Base-by-base conservation (phyloP, 2,329 filamentous ascomycete genomes). In the Lasiodiplodia sp. region DNA sequence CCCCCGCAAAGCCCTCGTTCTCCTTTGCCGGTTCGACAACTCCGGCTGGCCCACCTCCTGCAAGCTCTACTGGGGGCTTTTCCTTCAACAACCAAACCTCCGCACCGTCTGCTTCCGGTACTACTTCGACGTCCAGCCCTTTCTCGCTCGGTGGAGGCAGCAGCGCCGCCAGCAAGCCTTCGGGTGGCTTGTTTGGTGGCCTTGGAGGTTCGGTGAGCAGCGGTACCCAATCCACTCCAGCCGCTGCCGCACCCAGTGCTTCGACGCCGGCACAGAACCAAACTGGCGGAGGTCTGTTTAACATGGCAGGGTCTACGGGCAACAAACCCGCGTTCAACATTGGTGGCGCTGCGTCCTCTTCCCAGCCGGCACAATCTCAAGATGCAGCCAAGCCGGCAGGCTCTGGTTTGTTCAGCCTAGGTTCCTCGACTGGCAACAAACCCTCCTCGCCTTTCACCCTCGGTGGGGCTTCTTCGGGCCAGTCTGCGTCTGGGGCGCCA, bases 21-120 rank as follows among this genome's bases (percentile, higher is more conserved):
- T 72, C 73, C 44, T 73, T 79, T 37, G 73, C 40, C 2, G 58
- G 63, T 10, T 80, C 79, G 3, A 81, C 79, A 4, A 80, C 78
- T 12, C 79, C 79, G 53, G 78, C 78, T n/a, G 79, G 78, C 58
- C 74, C 76, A 25, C 79, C 79, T 52, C 69, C 69, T 55, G 77
- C 78, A 47, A 57, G 38, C 37, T 68, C 66, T 37, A 58, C 56
- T 21, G 64, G 55, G 23, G 44, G 60, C 34, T 57, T 67, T 38
- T 44, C 47, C 12, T 69, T 69, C 16, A 40, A 44, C 51, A 37
- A 18, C 21, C 51, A 68, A 47, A 4, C 66, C 55, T 53, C 66
- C 18, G 38, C 44, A 8, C 55, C 31, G 55, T 34, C 38, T n/a
- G 21, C 66, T n/a, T 51, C 66, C 34, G 58, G 66, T 56, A 68